phyloP scores from a whole-genome alignment of 352 stramenopile genomes.

The Pythium phragmiticola region DNA sequence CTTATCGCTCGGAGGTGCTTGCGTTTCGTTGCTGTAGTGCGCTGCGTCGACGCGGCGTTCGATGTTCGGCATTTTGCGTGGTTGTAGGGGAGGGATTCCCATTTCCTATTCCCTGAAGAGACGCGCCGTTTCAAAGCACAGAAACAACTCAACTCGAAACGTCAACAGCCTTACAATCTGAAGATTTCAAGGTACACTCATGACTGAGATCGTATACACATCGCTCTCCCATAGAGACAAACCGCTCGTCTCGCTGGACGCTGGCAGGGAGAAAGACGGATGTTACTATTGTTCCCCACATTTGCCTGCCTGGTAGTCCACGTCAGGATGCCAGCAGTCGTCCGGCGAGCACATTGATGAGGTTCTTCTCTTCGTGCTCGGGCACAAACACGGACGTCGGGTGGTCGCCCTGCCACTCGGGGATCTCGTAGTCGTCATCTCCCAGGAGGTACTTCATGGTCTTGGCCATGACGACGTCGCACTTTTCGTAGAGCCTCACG shows the following conservation, averaged over 20 bases:
- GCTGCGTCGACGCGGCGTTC: background rate
- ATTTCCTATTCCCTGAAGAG: conserved; percentile 7
- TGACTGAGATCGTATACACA: background rate
- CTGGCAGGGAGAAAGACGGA: too few species aligned
- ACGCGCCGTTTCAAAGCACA: conserved; percentile 18
- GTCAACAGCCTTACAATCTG: background rate
- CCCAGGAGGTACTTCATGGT: conserved; percentile 69
- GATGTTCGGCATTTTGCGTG: background rate
- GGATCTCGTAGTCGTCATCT: conserved; percentile 52
- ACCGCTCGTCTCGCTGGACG: background rate
- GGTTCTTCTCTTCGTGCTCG: conserved; percentile 68
- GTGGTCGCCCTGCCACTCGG: conserved; percentile 58
- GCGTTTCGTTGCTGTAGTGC: background rate
- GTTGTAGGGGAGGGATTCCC: background rate
- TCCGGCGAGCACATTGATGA: conserved; percentile 79
- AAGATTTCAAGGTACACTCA: background rate
- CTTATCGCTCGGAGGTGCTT: background rate
- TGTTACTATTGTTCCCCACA: too few species aligned
- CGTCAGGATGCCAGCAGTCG: conserved; percentile 41
- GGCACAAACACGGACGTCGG: conserved; percentile 59
- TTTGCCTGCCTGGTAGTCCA: too few species aligned
- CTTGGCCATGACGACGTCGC: conserved; percentile 74
- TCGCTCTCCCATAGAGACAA: background rate
- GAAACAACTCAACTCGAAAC: too few species aligned
- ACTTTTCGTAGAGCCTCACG: conserved; percentile 69